Evolutionary conservation across 306 rosid species (phyloP).

Genomic region (Casuarina glauca): DNA sequence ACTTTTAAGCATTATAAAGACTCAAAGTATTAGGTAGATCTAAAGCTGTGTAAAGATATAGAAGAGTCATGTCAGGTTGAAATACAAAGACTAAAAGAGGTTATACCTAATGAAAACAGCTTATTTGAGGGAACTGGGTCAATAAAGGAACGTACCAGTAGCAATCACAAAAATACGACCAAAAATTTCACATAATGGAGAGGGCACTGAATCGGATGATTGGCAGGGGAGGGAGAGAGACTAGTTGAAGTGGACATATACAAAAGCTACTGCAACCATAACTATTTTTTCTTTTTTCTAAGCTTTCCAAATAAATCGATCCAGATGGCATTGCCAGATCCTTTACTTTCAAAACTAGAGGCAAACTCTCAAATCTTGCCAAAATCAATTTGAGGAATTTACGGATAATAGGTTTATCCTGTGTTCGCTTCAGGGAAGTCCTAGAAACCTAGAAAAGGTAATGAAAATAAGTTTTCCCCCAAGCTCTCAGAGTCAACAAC

Average conservation of each 20-base stretch:
- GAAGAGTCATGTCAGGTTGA: neutral
- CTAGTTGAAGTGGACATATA: neutral
- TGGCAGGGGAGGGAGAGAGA: neutral
- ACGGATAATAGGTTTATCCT: neutral
- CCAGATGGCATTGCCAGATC: neutral
- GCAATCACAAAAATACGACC: neutral
- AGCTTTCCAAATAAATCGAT: neutral
- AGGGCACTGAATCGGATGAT: neutral
- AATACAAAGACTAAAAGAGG: neutral
- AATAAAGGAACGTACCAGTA: neutral
- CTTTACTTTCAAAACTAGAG: neutral
- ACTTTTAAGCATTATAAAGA: neutral
- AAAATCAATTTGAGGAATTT: neutral
- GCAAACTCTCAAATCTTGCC: neutral
- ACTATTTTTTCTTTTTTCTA: neutral
- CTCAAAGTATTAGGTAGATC: neutral
- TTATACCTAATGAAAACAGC: neutral
- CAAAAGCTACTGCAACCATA: neutral
- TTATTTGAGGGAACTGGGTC: neutral
- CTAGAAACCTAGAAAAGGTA: conserved; percentile 5
- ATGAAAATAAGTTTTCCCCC: neutral
- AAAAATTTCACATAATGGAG: neutral
- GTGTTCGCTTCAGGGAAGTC: neutral
- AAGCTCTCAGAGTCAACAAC: neutral
- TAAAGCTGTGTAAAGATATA: neutral